Conservation (phyloP, 495 filamentous ascomycete genomes). For the Penicillium odoratum region DNA sequence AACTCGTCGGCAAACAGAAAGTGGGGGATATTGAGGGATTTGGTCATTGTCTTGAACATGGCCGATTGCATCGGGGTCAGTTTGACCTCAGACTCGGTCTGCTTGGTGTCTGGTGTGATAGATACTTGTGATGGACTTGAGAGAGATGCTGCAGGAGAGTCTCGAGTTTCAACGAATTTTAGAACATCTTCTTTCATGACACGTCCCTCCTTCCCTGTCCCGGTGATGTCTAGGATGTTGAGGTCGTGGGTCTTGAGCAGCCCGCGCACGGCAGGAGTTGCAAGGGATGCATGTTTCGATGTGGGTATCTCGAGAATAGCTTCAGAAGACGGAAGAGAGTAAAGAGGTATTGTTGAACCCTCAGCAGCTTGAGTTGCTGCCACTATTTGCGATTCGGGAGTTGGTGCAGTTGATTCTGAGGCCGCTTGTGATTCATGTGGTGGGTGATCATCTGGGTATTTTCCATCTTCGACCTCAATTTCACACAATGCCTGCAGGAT, state of each 20-base stretch:
- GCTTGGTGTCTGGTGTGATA: slow-evolving; percentile 34
- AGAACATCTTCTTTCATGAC: slow-evolving; percentile 95
- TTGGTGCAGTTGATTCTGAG: slow-evolving; percentile 27
- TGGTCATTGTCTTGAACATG: slow-evolving; percentile 99
- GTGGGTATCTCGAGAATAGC: slow-evolving; percentile 13
- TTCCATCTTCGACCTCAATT: slow-evolving; percentile 59
- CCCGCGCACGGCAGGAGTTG: slow-evolving; percentile 91
- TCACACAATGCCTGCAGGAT: slow-evolving; percentile 48
- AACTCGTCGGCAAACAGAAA: slow-evolving; percentile 90
- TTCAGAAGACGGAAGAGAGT: background rate
- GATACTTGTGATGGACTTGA: slow-evolving; percentile 11
- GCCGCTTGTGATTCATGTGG: slow-evolving; percentile 33
- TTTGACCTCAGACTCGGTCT: slow-evolving; percentile 63
- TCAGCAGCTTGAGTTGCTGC: slow-evolving; percentile 25
- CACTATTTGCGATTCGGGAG: slow-evolving; percentile 14
- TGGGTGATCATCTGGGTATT: slow-evolving; percentile 56
- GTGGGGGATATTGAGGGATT: slow-evolving; percentile 84
- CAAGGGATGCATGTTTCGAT: slow-evolving; percentile 66
- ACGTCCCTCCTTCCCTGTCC: slow-evolving; percentile 89
- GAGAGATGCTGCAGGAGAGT: slow-evolving; percentile 14
- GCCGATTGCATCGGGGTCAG: slow-evolving; percentile 79
- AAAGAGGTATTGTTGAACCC: slow-evolving; percentile 13
- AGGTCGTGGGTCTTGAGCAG: slow-evolving; percentile 75
- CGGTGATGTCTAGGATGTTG: slow-evolving; percentile 71
- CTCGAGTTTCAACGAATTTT: slow-evolving; percentile 53